Evolutionary conservation across 352 stramenopile genomes (phyloP), one percentile per base, ranked within the genome.

Genomic region (Plasmopara muralis): DNA sequence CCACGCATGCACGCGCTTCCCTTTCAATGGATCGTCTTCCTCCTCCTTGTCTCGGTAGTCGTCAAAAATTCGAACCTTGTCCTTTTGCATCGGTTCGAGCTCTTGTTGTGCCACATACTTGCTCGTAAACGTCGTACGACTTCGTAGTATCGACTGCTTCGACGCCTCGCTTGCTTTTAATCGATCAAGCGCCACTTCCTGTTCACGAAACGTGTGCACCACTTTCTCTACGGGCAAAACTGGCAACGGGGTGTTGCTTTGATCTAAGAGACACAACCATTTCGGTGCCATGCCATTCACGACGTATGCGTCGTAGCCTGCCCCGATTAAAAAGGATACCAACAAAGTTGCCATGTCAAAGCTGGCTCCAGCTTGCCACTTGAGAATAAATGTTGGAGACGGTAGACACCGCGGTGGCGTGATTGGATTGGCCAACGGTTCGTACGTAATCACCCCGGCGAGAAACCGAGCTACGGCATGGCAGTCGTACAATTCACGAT

Each of bases 251-350:
- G 78, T 85, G 15, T 86, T 76, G 43, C 72, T 95, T 55, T 97
- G 87, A 64, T 98, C 92, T n/a, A 94, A 50, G 0, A 97, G 60
- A 47, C 88, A 96, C 20, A 98, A 81, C 75, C 85, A 97, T 4
- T 62, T 64, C 9, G 91, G 88, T 4, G 89, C 92, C 10, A 72
- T 59, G 2, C 95, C 95, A 33, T 92, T 74, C 6, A 97, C 91
- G 9, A 97, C 87, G 56, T 96, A 98, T 3, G 94, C 94, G 55
- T 98, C 94, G 60, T 97, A 98, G 0, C 94, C 94, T 6, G 84
- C 82, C 12, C 94, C 95, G 34, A 98, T 72, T 10, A 98, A 72
- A 37, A 97, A 96, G 8, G 86, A 97, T 28, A 58, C 76, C 0
- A 98, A 60, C 6, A 98, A 53, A 34, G 87, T 76, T 5, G 92